Evolutionary conservation across 768 basidiomycete species (phyloP).

Genomic region (Cystobasidium ongulense): DNA sequence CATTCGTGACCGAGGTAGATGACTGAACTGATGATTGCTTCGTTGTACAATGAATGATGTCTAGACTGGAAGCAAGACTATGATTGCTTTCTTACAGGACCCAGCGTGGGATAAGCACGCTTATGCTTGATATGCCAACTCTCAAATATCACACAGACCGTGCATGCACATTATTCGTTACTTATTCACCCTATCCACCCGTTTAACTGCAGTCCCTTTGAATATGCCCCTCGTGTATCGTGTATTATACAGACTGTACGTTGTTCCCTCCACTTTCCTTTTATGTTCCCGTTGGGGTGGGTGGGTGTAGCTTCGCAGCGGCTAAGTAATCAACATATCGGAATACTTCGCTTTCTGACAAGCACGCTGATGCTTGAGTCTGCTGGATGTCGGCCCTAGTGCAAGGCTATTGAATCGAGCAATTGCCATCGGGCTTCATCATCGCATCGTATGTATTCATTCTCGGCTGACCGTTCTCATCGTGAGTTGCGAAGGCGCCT

Average conservation of each 20-base stretch:
- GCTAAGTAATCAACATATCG: no score
- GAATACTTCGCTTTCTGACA: neutral
- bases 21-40: slow-evolving; percentile 92
- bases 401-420: neutral
- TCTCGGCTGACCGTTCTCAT: neutral
- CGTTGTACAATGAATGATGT: slow-evolving; percentile 93
- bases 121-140: slow-evolving; percentile 29
- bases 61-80: slow-evolving; percentile 40
- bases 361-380: neutral
- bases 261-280: no score
- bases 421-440: neutral
- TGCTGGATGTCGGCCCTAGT: neutral
- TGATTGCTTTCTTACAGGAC: slow-evolving; percentile 40
- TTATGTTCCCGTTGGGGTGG: no score
- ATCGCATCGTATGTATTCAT: slow-evolving; percentile 6
- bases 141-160: no score
- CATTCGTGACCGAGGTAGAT: slow-evolving; percentile 41
- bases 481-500: slow-evolving; percentile 9
- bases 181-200: neutral
- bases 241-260: no score
- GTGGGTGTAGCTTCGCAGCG: no score
- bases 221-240: neutral
- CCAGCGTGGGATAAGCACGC: slow-evolving; percentile 38
- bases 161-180: no score
- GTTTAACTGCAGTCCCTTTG: neutral